Evolutionary conservation across 1,139 yeast species (phyloP), one percentile per base, ranked within the genome.

Genomic region (Nakaseomyces kungkrabaensis): DNA sequence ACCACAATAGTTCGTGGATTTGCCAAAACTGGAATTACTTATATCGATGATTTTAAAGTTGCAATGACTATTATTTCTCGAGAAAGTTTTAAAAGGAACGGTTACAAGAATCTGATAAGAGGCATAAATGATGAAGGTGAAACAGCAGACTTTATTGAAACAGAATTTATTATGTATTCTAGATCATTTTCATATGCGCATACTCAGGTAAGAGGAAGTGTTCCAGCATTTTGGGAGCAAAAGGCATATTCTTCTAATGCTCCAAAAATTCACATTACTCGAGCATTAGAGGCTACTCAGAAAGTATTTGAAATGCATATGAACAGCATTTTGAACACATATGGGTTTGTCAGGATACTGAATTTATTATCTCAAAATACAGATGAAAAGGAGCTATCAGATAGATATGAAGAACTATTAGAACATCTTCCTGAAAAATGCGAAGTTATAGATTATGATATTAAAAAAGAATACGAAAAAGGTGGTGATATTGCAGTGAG

Each of bases 221-320:
- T 92, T 3, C 98, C 99, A 0, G 76, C 94, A 1, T 94, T 94
- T 63, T 94, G 98, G 98, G 98, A 94, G 65, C 99, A 94, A 66
- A 97, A 90, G 61, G 81, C 95, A 1, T 41, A 27, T 17, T 70
- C 82, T n/a, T 63, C 81, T 45, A 84, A 92, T 17, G 82, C 82
- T 57, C 90, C 94, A 22, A 92, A 90, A 65, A 87, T 92, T 47
- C 85, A 86, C 37, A 76, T 94, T 10, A 89, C 97, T 0, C 74
- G 98, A 59, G 86, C 96, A 1, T 69, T 77, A 29, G 97, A 89
- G 56, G 98, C 97, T 0, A 82, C 97, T 0, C 96, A 88, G 60
- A 95, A 96, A 0, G 80, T 92, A 1, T 90, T 92, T 61, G 82
- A 85, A 57, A 76, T 77, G 52, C 99, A 94, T 68, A 87, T 92